Evolutionary conservation across 495 filamentous ascomycete genomes (phyloP).

Genomic region (Achaetomiella virescens): DNA sequence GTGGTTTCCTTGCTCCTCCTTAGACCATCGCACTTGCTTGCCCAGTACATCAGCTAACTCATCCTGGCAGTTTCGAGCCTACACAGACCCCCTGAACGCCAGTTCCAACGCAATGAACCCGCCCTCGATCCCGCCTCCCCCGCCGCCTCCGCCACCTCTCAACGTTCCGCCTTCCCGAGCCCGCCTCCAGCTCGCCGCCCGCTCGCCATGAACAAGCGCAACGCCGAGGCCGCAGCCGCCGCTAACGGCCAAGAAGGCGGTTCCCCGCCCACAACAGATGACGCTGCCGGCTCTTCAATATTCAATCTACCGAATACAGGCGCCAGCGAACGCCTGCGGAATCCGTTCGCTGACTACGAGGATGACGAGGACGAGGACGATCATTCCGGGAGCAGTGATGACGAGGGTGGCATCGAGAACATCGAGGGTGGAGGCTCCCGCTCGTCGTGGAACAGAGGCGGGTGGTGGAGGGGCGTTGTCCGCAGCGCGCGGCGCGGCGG

Average conservation of each 20-base stretch:
- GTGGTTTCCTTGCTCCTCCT: background rate
- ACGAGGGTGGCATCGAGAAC: conserved; percentile 32
- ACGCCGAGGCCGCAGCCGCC: conserved; percentile 37
- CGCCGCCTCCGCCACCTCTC: conserved; percentile 58
- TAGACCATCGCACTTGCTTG: background rate
- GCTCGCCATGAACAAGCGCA: conserved; percentile 73
- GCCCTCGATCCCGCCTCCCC: conserved; percentile 45
- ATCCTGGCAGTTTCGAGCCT: conserved; percentile 41
- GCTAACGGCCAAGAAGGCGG: conserved; percentile 28
- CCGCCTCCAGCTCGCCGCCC: conserved; percentile 73
- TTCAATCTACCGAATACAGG: conserved; percentile 20
- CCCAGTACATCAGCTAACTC: conserved; percentile 11
- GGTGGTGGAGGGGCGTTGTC: conserved; percentile 43
- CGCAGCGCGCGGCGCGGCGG: conserved; percentile 20
- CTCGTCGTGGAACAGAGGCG: conserved; percentile 32
- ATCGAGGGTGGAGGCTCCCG: conserved; percentile 16
- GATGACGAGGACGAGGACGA: conserved; percentile 44
- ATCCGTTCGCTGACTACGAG: conserved; percentile 47
- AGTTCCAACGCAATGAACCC: conserved; percentile 38
- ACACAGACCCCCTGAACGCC: conserved; percentile 43
- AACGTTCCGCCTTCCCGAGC: conserved; percentile 83
- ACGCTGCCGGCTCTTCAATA: conserved; percentile 18
- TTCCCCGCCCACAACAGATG: conserved; percentile 15
- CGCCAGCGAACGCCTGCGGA: conserved; percentile 29
- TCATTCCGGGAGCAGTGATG: conserved; percentile 25